Evolutionary conservation across 176 grass and related monocot genomes (phyloP).

Genomic region (Phragmites australis): DNA sequence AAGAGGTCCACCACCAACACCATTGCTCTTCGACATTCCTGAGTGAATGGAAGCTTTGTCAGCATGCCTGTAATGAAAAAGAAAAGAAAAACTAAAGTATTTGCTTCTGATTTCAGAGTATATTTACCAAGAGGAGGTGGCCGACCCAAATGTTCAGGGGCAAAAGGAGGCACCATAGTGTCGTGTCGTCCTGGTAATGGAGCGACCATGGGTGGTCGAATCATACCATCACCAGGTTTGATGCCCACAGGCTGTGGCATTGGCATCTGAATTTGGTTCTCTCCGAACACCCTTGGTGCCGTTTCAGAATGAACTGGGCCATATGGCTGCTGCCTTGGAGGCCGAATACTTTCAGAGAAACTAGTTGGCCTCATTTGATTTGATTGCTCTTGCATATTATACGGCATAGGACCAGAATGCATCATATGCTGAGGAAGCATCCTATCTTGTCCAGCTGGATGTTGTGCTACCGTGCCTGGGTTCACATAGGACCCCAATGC

Average conservation of each 20-base stretch:
- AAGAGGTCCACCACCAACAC: conserved; percentile 30
- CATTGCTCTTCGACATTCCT: conserved; percentile 53
- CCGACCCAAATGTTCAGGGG: conserved; percentile 45
- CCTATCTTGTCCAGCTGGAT: conserved; percentile 43
- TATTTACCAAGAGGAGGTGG: conserved; percentile 42
- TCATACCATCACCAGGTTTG: conserved; percentile 46
- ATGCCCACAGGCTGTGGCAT: conserved; percentile 31
- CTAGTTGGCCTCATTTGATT: conserved; percentile 54
- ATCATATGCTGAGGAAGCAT: conserved; percentile 50
- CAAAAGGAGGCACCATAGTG: conserved; percentile 50
- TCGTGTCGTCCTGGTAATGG: conserved; percentile 46
- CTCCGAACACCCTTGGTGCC: conserved; percentile 35
- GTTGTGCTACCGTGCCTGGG: conserved; percentile 42
- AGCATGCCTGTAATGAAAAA: conserved; percentile 36
- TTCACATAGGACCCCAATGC: conserved; percentile 22
- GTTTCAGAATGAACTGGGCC: conserved; percentile 48
- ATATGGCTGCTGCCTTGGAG: conserved; percentile 39
- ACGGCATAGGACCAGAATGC: conserved; percentile 36
- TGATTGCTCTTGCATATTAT: conserved; percentile 34
- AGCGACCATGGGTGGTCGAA: conserved; percentile 43
- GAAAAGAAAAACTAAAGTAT: conserved; percentile 38
- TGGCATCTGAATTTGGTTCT: conserved; percentile 33
- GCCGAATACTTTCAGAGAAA: conserved; percentile 43
- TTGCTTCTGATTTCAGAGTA: conserved; percentile 37
- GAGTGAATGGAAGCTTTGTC: conserved; percentile 33